phyloP scores from a whole-genome alignment of 2,329 filamentous ascomycete species.

The Fusarium mexicanum region DNA sequence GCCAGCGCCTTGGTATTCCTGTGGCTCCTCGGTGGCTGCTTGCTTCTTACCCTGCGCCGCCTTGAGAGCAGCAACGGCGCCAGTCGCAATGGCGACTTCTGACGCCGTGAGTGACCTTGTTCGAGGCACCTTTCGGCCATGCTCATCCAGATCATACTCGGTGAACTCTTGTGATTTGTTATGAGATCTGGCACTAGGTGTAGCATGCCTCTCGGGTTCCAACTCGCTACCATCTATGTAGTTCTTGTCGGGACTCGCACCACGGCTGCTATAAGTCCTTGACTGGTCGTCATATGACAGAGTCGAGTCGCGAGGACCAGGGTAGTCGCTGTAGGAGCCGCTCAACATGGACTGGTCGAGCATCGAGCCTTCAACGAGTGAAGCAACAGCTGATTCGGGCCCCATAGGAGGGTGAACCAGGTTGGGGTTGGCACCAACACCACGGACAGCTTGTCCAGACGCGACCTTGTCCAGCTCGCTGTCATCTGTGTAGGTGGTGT shows the following conservation, averaged over 20 bases:
- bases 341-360: constrained; percentile 72
- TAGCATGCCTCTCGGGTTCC: constrained; percentile 53
- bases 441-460: constrained; percentile 75
- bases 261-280: constrained; percentile 48
- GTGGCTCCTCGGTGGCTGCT: constrained; percentile 47
- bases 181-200: constrained; percentile 51
- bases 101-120: constrained; percentile 63
- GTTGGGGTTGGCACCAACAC: constrained; percentile 77
- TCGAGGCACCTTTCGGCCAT: constrained; percentile 64
- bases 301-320: constrained; percentile 51
- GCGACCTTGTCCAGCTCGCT: constrained; percentile 68
- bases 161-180: constrained; percentile 58
- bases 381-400: constrained; percentile 91
- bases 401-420: constrained; percentile 77
- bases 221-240: constrained; percentile 53
- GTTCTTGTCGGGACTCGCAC: constrained; percentile 54
- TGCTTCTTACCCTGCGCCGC: constrained; percentile 60
- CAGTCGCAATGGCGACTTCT: constrained; percentile 66
- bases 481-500: constrained; percentile 61
- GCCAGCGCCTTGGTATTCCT: constrained; percentile 59
- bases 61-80: constrained; percentile 63
- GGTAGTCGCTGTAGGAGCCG: constrained; percentile 63
- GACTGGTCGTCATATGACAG: constrained; percentile 47
- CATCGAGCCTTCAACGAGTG: constrained; percentile 80
- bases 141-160: constrained; percentile 68